These are phyloP conservation scores for Stylosanthes scabra DNA, from an alignment of 331 rosid species.

Conservation along the genomic window DNA sequence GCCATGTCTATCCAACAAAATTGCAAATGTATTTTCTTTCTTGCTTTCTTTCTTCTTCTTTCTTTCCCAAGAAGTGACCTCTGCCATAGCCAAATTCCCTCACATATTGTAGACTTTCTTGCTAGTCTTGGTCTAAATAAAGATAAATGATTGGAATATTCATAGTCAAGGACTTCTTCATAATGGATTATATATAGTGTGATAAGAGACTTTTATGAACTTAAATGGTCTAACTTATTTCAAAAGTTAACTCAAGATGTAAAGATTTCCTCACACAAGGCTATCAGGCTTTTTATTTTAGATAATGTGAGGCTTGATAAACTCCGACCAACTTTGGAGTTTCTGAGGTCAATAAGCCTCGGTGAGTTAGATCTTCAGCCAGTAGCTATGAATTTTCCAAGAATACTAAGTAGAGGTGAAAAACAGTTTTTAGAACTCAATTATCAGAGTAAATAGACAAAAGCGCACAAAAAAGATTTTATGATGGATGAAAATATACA, in stretches of 20 bases:
- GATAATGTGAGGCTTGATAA: too few relatives aligned
- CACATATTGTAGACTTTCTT: constrained; percentile 77
- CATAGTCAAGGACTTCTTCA: constrained; percentile 73
- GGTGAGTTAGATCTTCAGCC: constrained; percentile 66
- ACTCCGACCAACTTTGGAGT: constrained; percentile 72
- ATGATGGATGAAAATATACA: too few relatives aligned
- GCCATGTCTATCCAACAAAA: too few relatives aligned
- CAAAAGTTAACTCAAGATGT: too few relatives aligned
- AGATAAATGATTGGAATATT: constrained; percentile 85
- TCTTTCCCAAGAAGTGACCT: constrained; percentile 60
- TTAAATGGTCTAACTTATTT: too few relatives aligned
- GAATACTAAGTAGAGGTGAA: constrained; percentile 81
- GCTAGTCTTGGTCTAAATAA: constrained; percentile 71
- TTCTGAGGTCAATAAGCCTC: constrained; percentile 70
- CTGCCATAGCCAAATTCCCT: constrained; percentile 87
- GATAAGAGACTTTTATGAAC: constrained; percentile 52
- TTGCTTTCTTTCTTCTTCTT: too few relatives aligned
- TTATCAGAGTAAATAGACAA: constrained; percentile 11
- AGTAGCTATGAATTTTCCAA: constrained; percentile 70
- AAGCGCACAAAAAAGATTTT: too few relatives aligned
- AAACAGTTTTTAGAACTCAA: constrained; percentile 74
- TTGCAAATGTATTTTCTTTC: too few relatives aligned
- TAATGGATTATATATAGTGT: constrained; percentile 92
- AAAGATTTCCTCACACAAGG: too few relatives aligned
- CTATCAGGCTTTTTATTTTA: too few relatives aligned